Evolutionary conservation across 495 filamentous ascomycete species (phyloP), one percentile per base, ranked within the genome.

Genomic region (Talaromyces trachyspermus): DNA sequence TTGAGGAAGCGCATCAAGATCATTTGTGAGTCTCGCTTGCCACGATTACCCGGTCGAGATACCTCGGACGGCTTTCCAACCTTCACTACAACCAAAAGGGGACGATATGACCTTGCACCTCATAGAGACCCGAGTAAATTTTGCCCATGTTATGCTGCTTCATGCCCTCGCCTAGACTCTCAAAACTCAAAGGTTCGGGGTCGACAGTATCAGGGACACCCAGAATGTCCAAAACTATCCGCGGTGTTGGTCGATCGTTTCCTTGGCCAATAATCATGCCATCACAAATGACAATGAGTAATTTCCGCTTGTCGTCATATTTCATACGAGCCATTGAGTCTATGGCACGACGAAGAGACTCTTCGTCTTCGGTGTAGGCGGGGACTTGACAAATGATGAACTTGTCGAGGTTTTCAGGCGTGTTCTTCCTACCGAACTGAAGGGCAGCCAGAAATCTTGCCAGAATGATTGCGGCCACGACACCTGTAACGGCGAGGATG

Each of bases 131-230:
- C 26, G 91, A 96, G 71, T 97, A 99, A 41, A 96, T 79, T 62
- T 99, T 99, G 57, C 84, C 94, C 89, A 96, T 96, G 62, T 99
- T 99, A 73, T 96, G 94, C 64, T 95, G 92, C 64, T 89, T 95
- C 71, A 86, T 82, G 55, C 92, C 94, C 66, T 97, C 91, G 43
- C 92, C 92, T 36, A 99, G 74, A 60, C 86, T 92, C 62, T 99
- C 91, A 58, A 97, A 99, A 76, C 89, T 95, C 39, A 99, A 74
- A 2, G 92, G 89, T 62, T 96, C 90, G n/a, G 92, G 92, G 59
- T 99, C 92, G 2, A 95, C 84, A 12, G 80, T 84, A 51, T 96
- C 90, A 12, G 88, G 81, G 12, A 99, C 92, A 54, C 94, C 92
- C 18, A 99, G 70, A 63, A 99, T 97, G 56, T 99, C 92, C 43